Evolutionary conservation across 2,329 filamentous ascomycete species (phyloP).

Genomic region (Mycocentrospora acerina): DNA sequence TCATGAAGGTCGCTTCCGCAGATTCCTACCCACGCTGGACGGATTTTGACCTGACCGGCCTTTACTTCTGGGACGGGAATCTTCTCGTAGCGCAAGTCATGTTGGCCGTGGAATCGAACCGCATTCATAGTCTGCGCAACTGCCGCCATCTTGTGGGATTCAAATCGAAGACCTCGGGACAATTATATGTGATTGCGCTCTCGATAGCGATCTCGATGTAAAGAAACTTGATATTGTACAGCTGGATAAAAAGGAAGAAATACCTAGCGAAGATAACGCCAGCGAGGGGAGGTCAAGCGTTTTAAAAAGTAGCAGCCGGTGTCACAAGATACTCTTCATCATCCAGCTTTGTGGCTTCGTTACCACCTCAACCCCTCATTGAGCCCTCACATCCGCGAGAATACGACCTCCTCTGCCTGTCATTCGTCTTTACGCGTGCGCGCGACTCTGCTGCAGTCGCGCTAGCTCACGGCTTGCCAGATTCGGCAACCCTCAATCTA

Average conservation of each 20-base stretch:
- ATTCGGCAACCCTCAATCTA: conserved; percentile 19
- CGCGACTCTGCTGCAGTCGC: conserved; percentile 4
- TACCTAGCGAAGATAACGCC: background rate
- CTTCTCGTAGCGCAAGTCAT: conserved; percentile 47
- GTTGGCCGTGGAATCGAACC: conserved; percentile 49
- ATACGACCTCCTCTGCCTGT: conserved; percentile 1
- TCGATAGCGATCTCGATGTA: too few relatives aligned
- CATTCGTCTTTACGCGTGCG: conserved; percentile 8
- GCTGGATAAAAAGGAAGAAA: background rate
- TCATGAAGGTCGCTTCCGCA: conserved; percentile 51
- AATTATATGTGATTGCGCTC: too few relatives aligned
- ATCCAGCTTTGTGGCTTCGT: conserved; percentile 1
- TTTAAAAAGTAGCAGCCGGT: conserved; percentile 1
- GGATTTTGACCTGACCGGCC: conserved; percentile 47
- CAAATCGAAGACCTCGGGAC: conserved; percentile 7
- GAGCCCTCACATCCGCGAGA: conserved; percentile 1
- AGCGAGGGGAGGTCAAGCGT: background rate
- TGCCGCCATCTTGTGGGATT: conserved; percentile 17
- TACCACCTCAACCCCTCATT: background rate
- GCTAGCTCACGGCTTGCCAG: conserved; percentile 17
- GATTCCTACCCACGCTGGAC: conserved; percentile 46
- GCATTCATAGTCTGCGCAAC: conserved; percentile 45
- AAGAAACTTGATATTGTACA: background rate
- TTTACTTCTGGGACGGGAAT: conserved; percentile 44
- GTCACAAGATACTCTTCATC: background rate